A percentile compares a stretch with the other conserved stretches of the same genome.
phyloP scores from a whole-genome alignment of 257 asterid genomes.

The Apocynum venetum region DNA sequence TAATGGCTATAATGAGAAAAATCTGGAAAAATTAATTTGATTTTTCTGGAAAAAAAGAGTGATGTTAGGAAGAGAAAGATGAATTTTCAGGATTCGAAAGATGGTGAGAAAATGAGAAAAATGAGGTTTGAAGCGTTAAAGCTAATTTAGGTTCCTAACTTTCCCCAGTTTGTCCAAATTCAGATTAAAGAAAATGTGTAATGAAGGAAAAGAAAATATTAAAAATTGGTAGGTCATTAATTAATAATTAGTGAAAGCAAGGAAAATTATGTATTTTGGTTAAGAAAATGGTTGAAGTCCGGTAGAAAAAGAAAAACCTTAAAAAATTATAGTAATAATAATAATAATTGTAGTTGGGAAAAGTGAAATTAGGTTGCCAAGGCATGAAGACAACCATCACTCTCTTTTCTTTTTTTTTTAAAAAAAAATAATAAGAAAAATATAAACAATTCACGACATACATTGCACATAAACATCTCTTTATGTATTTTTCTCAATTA shows the following conservation, averaged over 20 bases:
- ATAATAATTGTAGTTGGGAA: slow-evolving; percentile 67
- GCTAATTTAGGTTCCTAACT: slow-evolving; percentile 45
- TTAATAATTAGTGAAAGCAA: slow-evolving; percentile 43
- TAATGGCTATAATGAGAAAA: slow-evolving; percentile 6
- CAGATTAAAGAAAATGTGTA: slow-evolving; percentile 28
- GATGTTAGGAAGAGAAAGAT: slow-evolving; percentile 26
- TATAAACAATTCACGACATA: not conserved
- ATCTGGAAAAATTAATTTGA: slow-evolving; percentile 4
- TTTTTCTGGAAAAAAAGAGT: slow-evolving; percentile 24
- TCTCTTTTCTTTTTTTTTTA: not conserved
- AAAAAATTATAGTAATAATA: not conserved
- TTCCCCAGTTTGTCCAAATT: slow-evolving; percentile 54
- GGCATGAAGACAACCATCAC: slow-evolving; percentile 18
- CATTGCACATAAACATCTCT: slow-evolving; percentile 30
- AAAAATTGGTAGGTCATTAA: slow-evolving; percentile 37
- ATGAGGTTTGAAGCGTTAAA: slow-evolving; percentile 35
- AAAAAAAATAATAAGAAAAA: not conserved
- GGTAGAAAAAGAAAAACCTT: slow-evolving; percentile 36
- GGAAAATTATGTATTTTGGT: slow-evolving; percentile 77
- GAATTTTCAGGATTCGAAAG: slow-evolving; percentile 24
- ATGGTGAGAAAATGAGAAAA: slow-evolving; percentile 39
- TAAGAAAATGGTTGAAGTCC: slow-evolving; percentile 81
- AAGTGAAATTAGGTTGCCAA: slow-evolving; percentile 96
- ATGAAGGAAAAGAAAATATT: slow-evolving; percentile 30
- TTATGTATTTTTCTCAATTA: slow-evolving; percentile 24